Evolutionary conservation across 2,329 filamentous ascomycete species (phyloP).

Genomic region (Trematosphaeria pertusa): DNA sequence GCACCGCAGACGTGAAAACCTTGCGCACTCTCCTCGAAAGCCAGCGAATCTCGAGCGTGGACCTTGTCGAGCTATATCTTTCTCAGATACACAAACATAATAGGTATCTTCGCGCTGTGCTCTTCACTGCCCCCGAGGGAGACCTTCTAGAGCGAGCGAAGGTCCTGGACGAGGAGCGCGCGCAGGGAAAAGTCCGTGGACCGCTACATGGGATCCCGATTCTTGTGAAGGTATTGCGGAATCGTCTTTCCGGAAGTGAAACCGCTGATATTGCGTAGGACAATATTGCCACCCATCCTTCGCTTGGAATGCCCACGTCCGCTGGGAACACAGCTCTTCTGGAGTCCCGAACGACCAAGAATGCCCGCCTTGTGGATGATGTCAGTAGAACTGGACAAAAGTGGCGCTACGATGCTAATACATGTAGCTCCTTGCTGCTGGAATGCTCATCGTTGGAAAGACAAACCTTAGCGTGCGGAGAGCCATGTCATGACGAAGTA

Average conservation of each 20-base stretch:
- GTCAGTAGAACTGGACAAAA: too few species aligned
- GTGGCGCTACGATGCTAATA: too few species aligned
- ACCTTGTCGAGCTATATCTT: constrained; percentile 24
- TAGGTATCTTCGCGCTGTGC: constrained; percentile 30
- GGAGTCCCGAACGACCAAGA: constrained; percentile 23
- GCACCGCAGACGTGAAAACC: too few species aligned
- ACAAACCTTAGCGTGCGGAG: constrained; percentile 41
- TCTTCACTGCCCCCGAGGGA: constrained; percentile 6
- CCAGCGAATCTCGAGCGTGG: constrained; percentile 18
- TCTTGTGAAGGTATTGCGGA: constrained; percentile 37
- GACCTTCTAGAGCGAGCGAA: constrained; percentile 19
- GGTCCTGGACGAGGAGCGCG: constrained; percentile 39
- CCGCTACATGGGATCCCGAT: constrained; percentile 46
- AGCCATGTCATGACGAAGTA: too few species aligned
- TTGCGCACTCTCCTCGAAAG: too few species aligned
- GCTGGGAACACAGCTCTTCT: constrained; percentile 36
- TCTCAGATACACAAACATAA: constrained; percentile 23
- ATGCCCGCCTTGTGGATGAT: too few species aligned
- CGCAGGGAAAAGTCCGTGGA: constrained; percentile 28
- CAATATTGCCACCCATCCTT: constrained; percentile 31
- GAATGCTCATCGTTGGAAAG: constrained; percentile 47
- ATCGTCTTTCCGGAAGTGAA: too few species aligned
- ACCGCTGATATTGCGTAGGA: constrained; percentile 29
- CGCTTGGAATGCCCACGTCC: constrained; percentile 39
- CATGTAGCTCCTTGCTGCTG: constrained; percentile 32